These are phyloP conservation scores for Crotalaria pallida DNA, from an alignment of 306 rosid genomes.

Conservation along the genomic window DNA sequence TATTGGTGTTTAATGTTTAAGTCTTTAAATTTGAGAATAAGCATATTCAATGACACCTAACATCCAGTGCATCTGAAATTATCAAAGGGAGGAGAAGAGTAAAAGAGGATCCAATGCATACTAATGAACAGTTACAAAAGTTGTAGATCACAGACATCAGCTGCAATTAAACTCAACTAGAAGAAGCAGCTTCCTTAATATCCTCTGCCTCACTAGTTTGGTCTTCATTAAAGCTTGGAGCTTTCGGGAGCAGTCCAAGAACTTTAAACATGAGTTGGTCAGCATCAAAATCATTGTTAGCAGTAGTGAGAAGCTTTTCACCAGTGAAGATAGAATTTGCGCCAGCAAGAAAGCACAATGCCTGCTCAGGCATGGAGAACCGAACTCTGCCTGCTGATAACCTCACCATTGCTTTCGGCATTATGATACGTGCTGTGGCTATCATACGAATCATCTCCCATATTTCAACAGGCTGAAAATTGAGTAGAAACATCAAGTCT, in stretches of 20 bases:
- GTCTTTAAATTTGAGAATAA: neutral
- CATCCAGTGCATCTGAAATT: neutral
- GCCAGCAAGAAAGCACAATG: conserved; percentile 89
- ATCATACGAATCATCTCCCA: conserved; percentile 99
- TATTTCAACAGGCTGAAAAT: conserved; percentile 86
- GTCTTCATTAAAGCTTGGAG: conserved; percentile 30
- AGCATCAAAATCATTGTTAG: conserved; percentile 89
- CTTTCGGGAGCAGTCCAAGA: conserved; percentile 44
- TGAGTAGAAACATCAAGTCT: neutral
- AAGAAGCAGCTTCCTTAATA: conserved; percentile 35
- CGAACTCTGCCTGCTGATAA: conserved; percentile 91
- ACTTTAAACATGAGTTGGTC: conserved; percentile 65
- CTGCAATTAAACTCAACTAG: conserved; percentile 16
- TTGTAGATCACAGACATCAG: neutral
- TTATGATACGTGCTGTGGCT: conserved; percentile 76
- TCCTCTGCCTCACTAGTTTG: conserved; percentile 24
- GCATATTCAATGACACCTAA: conserved; percentile 5
- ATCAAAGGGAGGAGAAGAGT: neutral
- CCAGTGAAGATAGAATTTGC: conserved; percentile 98
- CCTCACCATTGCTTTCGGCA: conserved; percentile 97
- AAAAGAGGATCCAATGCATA: neutral
- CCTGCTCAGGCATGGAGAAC: conserved; percentile 94
- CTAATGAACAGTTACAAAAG: neutral
- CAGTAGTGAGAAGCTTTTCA: conserved; percentile 88
- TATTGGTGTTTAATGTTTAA: neutral